These are phyloP conservation scores for Citrus mangshanensis DNA, from an alignment of 345 rosid species.

Conservation along the genomic window DNA sequence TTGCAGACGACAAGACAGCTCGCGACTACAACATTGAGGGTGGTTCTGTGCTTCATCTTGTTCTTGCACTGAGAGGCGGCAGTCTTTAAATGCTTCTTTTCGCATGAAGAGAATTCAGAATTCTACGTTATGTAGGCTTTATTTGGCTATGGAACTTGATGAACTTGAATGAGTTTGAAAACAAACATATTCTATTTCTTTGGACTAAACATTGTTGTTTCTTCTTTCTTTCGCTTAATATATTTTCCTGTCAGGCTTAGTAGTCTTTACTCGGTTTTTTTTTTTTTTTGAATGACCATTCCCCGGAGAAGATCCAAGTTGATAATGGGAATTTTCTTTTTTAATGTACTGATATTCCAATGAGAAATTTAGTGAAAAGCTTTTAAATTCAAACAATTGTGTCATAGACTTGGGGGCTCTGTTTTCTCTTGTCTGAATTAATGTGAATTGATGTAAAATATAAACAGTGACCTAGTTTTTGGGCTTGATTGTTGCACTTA, in stretches of 20 bases:
- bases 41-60: conserved; percentile 97
- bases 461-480: too few relatives aligned
- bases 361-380: too few relatives aligned
- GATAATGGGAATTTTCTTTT: too few relatives aligned
- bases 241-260: background rate
- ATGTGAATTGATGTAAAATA: too few relatives aligned
- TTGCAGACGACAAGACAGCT: conserved; percentile 94
- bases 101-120: background rate
- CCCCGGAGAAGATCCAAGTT: too few relatives aligned
- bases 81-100: conserved; percentile 3
- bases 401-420: too few relatives aligned
- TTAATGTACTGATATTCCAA: too few relatives aligned
- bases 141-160: background rate
- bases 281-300: background rate
- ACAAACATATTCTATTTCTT: background rate
- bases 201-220: background rate
- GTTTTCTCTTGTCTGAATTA: too few relatives aligned
- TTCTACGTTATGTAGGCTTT: background rate
- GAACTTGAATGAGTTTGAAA: conserved; percentile 19
- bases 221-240: background rate
- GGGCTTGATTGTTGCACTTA: too few relatives aligned
- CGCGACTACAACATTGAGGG: conserved; percentile 91
- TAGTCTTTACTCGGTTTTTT: background rate
- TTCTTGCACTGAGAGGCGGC: conserved; percentile 96
- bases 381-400: too few relatives aligned